Percentiles rank a stretch among this genome's conserved stretches.
These are phyloP conservation scores for Thielaviopsis ethacetica DNA, from an alignment of 2,329 filamentous ascomycete species.

Conservation along the genomic window DNA sequence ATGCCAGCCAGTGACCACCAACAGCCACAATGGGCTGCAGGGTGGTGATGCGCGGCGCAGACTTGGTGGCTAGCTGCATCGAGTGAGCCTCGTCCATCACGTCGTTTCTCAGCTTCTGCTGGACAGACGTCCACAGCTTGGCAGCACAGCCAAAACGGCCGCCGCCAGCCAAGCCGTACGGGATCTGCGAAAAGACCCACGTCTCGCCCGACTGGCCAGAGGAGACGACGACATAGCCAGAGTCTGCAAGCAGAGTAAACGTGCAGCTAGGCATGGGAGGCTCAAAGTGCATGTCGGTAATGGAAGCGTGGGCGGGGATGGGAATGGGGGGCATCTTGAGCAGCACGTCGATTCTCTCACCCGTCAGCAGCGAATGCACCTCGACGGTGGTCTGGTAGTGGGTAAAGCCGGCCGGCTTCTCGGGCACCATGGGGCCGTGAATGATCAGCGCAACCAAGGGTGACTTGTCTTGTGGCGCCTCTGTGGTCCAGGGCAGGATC, in stretches of 20 bases:
- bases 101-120: slow-evolving; percentile 38
- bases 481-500: slow-evolving; percentile 53
- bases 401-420: slow-evolving; percentile 11
- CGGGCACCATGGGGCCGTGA: slow-evolving; percentile 51
- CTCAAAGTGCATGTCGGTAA: slow-evolving; percentile 47
- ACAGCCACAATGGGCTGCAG: slow-evolving; percentile 53
- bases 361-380: slow-evolving; percentile 70
- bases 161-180: slow-evolving; percentile 23
- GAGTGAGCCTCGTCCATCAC: slow-evolving; percentile 30
- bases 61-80: slow-evolving; percentile 20
- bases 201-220: slow-evolving; percentile 78
- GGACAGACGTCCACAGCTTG: slow-evolving; percentile 83
- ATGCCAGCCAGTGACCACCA: slow-evolving; percentile 59
- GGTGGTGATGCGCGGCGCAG: slow-evolving; percentile 23
- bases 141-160: slow-evolving; percentile 50
- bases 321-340: slow-evolving; percentile 51
- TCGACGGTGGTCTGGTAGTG: slow-evolving; percentile 79
- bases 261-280: slow-evolving; percentile 56
- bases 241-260: slow-evolving; percentile 56
- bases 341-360: slow-evolving; percentile 53
- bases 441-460: slow-evolving; percentile 67
- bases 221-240: slow-evolving; percentile 53
- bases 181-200: slow-evolving; percentile 51
- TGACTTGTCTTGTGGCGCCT: slow-evolving; percentile 28
- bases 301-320: slow-evolving; percentile 35